Percentiles rank a stretch among this genome's conserved stretches.
phyloP scores from a whole-genome alignment of 176 grass and related monocot species.

The Carex parvula region DNA sequence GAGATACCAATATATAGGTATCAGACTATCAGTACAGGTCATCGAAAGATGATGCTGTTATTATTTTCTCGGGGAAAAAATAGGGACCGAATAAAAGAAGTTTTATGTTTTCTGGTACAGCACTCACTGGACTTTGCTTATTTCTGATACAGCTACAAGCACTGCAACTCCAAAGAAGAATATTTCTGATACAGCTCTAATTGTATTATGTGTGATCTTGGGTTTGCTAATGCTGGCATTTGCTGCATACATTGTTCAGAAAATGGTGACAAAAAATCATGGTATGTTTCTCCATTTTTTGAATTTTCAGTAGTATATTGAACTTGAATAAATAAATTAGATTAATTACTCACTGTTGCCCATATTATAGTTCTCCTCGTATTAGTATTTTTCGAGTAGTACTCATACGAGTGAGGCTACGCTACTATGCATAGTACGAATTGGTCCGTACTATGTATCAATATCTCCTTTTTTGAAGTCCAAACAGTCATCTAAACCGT shows the following conservation, averaged over 20 bases:
- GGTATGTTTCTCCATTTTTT: constrained; percentile 5
- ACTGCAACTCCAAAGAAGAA: not conserved
- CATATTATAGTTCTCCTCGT: not conserved
- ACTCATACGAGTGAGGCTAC: too few relatives aligned
- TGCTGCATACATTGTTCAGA: constrained; percentile 9
- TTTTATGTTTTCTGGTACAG: not conserved
- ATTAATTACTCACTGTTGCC: not conserved
- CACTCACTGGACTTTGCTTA: not conserved
- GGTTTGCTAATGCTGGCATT: constrained; percentile 2
- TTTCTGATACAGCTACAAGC: constrained; percentile 13
- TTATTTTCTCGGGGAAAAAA: not conserved
- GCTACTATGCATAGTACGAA: too few relatives aligned
- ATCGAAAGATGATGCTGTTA: not conserved
- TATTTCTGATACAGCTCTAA: not conserved
- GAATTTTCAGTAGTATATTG: not conserved
- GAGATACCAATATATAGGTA: constrained; percentile 26
- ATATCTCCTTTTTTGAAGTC: too few relatives aligned
- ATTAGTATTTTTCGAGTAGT: not conserved
- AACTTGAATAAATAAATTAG: not conserved
- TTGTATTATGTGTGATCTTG: not conserved
- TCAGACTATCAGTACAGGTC: not conserved
- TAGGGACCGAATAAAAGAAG: not conserved
- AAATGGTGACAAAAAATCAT: not conserved
- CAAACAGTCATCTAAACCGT: too few relatives aligned
- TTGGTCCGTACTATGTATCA: too few relatives aligned